Base-by-base conservation (phyloP, 2,329 filamentous ascomycete genomes). In the Sordariomycetes sp. region DNA sequence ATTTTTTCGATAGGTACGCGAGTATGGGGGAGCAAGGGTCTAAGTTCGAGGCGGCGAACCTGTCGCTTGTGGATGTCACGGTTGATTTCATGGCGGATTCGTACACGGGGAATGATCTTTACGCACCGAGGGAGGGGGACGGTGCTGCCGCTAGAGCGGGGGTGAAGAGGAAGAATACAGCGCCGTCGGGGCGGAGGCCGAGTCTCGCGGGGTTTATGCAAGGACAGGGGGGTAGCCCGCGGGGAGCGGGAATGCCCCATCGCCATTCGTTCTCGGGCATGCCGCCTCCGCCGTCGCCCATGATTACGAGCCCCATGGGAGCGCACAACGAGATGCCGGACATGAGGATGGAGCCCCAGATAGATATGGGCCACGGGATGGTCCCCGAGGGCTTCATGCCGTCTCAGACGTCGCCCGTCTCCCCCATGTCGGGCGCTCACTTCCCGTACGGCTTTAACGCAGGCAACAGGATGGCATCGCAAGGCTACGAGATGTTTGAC, bases 1-100 rank as follows among this genome's bases (percentile, higher is more conserved):
- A 94, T 65, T 95, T 95, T 69, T 91, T 94, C 63, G 88, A 94
- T 63, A 79, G 90, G 32, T 95, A 95, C 59, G 70, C 73, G 0
- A 80, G 78, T 59, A 75, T 83, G 52, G 74, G 75, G 1, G 83
- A 82, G 1, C 77, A 82, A 58, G 74, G 77, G 0, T 80, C 77
- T 61, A 74, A 70, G 5, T 88, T 94, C 57, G 88, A 94, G 63
- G 82, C 86, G 1, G 84, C 87, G 1, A 87, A 90, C 64, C 75
- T 92, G 42, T 85, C 80, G 17, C 80, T 94, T 57, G 72, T 80
- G 1, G 87, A 92, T 63, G 78, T 86, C 1, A 69, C 78, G 8
- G 70, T 84, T 15, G 85, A 89, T 60, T 78, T 79, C 51, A 70
- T 77, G 2, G 74, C 79, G 15, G 82, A 87, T 62, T 73, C 76